Base-by-base conservation (phyloP, 2,329 filamentous ascomycete genomes). In the Aspergillus intermedius region DNA sequence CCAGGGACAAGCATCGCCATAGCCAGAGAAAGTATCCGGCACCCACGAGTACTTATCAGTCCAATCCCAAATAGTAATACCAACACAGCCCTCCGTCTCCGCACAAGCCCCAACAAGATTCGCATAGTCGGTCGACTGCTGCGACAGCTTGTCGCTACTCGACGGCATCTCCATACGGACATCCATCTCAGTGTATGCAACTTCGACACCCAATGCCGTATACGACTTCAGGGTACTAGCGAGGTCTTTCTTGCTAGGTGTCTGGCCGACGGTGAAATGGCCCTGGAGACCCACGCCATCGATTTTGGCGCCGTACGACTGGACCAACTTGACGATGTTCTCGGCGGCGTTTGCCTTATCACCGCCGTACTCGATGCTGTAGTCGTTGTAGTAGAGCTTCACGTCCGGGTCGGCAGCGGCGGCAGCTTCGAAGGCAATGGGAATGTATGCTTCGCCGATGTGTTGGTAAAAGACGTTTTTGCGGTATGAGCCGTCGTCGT, bases 371-470 rank as follows among this genome's bases (percentile, higher is more conserved):
- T 73, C 71, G 47, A 74, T 70, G 58, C 68, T 72, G 48, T 71
- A 72, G 45, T 75, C 66, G 56, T 74, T 74, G 54, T 71, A 71
- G 58, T 71, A 73, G 42, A 76, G 66, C 44, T 75, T 72, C 13
- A 61, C 65, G 19, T 58, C 52, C 3, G 85, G 82, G 64, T 88
- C 86, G 22, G 83, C 84, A 8, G 74, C 75, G 3, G 65, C 64
- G 15, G 71, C 71, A 2, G 73, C 67, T 15, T 66, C 69, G 52
- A 74, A 76, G 0, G 73, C 73, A 17, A 76, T 74, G 17, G 70
- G 71, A 12, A 76, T 60, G 52, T 68, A 76, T 4, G 68, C 68
- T 40, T 68, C 65, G 42, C 74, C 74, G 44, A 76, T 74, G 37
- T 62, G 67, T 40, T 66, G 49, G 51, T 68, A 69, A 59, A 69